A percentile compares a stretch with the other conserved stretches of the same genome.
Conservation (phyloP, 176 grass and related monocot species). For the Phoenix dactylifera region DNA sequence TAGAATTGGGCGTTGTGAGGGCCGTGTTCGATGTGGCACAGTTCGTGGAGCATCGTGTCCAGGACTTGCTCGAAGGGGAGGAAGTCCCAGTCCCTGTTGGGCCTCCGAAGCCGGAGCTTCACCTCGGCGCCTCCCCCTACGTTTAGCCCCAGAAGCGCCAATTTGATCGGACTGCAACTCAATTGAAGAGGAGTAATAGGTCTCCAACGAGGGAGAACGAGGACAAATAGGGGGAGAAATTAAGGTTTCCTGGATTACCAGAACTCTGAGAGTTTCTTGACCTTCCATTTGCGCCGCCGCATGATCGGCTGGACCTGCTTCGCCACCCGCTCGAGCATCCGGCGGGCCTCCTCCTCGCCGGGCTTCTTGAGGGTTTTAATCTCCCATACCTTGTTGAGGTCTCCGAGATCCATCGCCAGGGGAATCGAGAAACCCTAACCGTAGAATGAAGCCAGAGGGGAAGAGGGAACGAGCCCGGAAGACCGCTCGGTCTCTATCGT, state of each 20-base stretch:
- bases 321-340: conserved; percentile 67
- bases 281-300: conserved; percentile 87
- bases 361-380: conserved; percentile 52
- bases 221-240: neutral
- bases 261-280: conserved; percentile 91
- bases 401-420: conserved; percentile 54
- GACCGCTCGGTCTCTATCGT: too few species aligned
- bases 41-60: conserved; percentile 95
- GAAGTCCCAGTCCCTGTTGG: conserved; percentile 65
- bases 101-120: conserved; percentile 66
- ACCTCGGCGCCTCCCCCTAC: conserved; percentile 61
- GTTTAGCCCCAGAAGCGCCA: conserved; percentile 78
- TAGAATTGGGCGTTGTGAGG: conserved; percentile 82
- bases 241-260: conserved; percentile 28
- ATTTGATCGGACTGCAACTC: conserved; percentile 48
- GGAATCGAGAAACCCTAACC: conserved; percentile 1
- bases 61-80: conserved; percentile 84
- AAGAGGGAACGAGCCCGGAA: neutral
- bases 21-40: conserved; percentile 62
- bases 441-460: too few species aligned
- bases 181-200: neutral
- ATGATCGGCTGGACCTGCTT: conserved; percentile 93
- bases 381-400: conserved; percentile 94
- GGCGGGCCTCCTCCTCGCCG: conserved; percentile 52
- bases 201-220: neutral